These are phyloP conservation scores for Aspergillus cavernicola DNA, from an alignment of 495 filamentous ascomycete species.

Conservation along the genomic window DNA sequence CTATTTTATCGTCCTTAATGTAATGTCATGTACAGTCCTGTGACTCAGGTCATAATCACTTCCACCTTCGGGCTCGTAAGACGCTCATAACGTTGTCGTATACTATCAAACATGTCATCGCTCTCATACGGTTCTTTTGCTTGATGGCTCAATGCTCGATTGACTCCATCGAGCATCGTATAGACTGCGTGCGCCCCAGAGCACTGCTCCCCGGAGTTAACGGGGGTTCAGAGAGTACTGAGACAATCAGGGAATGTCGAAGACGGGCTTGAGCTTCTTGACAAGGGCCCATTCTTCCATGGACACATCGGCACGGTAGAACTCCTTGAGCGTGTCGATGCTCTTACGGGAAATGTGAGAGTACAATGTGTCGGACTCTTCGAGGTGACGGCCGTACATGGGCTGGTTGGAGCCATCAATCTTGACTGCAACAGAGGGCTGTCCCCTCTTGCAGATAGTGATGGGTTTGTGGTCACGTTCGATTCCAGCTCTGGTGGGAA, in stretches of 20 bases:
- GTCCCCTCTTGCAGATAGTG: conserved; percentile 85
- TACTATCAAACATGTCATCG: conserved; percentile 2
- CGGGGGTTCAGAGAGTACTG: no score
- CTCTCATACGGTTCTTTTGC: background rate
- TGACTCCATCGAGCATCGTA: no score
- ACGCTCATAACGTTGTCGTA: conserved; percentile 2
- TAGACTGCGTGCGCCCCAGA: no score
- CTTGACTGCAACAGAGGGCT: conserved; percentile 95
- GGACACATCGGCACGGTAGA: conserved; percentile 83
- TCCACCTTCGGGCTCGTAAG: background rate
- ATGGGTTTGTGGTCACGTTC: conserved; percentile 98
- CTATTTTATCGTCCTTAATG: background rate
- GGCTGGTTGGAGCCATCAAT: conserved; percentile 96
- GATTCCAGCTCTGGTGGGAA: conserved; percentile 72
- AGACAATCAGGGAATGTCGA: conserved; percentile 70
- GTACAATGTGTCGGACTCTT: conserved; percentile 89
- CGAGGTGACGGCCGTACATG: conserved; percentile 89
- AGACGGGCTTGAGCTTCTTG: conserved; percentile 89
- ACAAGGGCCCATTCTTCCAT: conserved; percentile 93
- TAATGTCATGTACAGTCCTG: background rate
- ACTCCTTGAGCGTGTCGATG: conserved; percentile 95
- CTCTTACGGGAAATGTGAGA: conserved; percentile 78
- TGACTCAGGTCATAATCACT: background rate
- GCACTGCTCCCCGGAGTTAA: no score
- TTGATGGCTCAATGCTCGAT: background rate